Evolutionary conservation across 495 filamentous ascomycete species (phyloP).

Genomic region (Podospora pseudocomata): DNA sequence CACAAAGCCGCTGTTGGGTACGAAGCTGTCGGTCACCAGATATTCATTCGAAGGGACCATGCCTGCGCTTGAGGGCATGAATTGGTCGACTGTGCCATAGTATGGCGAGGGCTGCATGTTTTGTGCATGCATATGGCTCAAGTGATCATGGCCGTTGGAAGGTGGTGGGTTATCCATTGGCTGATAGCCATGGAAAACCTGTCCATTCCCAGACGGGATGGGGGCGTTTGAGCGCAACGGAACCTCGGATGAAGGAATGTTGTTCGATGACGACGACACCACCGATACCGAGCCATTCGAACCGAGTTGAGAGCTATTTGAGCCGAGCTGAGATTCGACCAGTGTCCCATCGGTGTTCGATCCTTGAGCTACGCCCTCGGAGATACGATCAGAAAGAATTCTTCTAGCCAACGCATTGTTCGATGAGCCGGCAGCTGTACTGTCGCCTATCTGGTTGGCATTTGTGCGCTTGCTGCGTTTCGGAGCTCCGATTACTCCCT

Average conservation of each 20-base stretch:
- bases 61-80: not conserved
- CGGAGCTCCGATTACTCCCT: conserved; percentile 19
- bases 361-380: not conserved
- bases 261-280: conserved; percentile 6
- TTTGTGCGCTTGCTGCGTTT: conserved; percentile 21
- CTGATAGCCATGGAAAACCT: not conserved
- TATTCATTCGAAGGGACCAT: not conserved
- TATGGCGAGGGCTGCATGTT: not conserved
- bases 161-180: not conserved
- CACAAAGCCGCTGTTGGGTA: conserved; percentile 5
- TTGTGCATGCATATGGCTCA: not conserved
- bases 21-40: not conserved
- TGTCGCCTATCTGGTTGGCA: not conserved
- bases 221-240: not conserved
- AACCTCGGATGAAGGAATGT: not conserved
- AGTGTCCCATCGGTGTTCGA: not conserved
- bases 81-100: not conserved
- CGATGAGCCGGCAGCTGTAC: not conserved
- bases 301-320: not conserved
- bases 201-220: not conserved
- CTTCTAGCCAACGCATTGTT: not conserved
- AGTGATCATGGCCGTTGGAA: not conserved
- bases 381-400: not conserved
- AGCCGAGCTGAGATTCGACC: not conserved
- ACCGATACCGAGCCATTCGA: not conserved